Conservation (phyloP, 371 early-diverging fungal species). For the Lichtheimia ornata region DNA sequence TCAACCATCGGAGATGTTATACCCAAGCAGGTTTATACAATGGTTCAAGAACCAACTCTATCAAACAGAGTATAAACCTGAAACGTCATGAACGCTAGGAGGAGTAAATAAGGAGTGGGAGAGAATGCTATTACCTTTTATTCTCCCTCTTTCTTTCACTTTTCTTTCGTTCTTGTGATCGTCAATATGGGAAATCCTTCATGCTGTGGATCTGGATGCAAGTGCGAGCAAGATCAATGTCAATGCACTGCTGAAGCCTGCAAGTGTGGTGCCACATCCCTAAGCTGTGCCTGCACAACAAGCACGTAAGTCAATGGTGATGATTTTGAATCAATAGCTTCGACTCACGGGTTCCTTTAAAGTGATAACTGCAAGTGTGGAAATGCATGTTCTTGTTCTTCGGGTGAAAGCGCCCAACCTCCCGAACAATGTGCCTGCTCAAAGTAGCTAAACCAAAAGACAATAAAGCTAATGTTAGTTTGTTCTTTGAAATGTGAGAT, state of each 20-base stretch:
- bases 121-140: not conserved
- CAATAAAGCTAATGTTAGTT: too few species aligned
- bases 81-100: not conserved
- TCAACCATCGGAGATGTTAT: too few species aligned
- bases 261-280: slow-evolving; percentile 1
- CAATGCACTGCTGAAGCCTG: not conserved
- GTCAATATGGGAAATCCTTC: not conserved
- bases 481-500: too few species aligned
- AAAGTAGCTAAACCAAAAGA: not conserved
- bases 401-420: not conserved
- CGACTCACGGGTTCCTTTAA: not conserved
- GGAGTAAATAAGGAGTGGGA: not conserved
- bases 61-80: too few species aligned
- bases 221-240: not conserved
- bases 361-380: not conserved
- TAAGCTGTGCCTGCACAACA: too few species aligned
- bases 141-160: not conserved
- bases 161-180: not conserved
- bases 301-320: too few species aligned
- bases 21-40: too few species aligned
- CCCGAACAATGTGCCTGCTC: not conserved
- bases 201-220: slow-evolving; percentile 1
- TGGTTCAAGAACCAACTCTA: too few species aligned
- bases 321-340: too few species aligned
- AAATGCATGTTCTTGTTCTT: not conserved